These are phyloP conservation scores for Fusarium piperis DNA, from an alignment of 2,329 filamentous ascomycete species.

Conservation along the genomic window DNA sequence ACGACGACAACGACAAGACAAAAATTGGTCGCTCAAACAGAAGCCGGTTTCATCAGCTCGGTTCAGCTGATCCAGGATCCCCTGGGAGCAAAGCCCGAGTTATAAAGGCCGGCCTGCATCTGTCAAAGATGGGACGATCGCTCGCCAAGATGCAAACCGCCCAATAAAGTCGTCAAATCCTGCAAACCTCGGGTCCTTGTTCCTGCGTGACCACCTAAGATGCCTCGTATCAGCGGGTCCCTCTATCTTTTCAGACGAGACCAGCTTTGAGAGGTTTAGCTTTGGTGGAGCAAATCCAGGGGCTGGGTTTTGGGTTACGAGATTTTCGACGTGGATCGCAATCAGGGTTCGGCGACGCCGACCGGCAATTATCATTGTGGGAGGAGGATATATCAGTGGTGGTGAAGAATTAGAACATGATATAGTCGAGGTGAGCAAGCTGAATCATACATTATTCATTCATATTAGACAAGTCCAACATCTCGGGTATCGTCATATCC, in stretches of 20 bases:
- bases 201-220: slow-evolving; percentile 11
- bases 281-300: slow-evolving; percentile 1
- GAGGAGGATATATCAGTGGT: neutral
- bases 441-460: slow-evolving; percentile 15
- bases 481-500: neutral
- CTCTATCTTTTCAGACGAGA: neutral
- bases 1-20: neutral
- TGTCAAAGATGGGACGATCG: slow-evolving; percentile 10
- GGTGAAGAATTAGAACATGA: too few species aligned
- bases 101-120: slow-evolving; percentile 2
- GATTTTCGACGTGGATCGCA: neutral
- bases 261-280: slow-evolving; percentile 4
- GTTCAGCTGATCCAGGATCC: neutral
- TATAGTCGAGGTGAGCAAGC: neutral
- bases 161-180: neutral
- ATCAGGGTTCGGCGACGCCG: neutral
- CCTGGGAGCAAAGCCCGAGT: neutral
- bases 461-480: slow-evolving; percentile 7
- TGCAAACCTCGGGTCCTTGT: slow-evolving; percentile 1
- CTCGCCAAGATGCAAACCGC: neutral
- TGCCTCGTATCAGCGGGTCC: slow-evolving; percentile 1
- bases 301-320: slow-evolving; percentile 10
- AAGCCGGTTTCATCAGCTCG: neutral
- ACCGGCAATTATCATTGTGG: neutral
- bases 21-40: neutral